Conservation (phyloP, 176 grass and related monocot species). For the Cocos nucifera region DNA sequence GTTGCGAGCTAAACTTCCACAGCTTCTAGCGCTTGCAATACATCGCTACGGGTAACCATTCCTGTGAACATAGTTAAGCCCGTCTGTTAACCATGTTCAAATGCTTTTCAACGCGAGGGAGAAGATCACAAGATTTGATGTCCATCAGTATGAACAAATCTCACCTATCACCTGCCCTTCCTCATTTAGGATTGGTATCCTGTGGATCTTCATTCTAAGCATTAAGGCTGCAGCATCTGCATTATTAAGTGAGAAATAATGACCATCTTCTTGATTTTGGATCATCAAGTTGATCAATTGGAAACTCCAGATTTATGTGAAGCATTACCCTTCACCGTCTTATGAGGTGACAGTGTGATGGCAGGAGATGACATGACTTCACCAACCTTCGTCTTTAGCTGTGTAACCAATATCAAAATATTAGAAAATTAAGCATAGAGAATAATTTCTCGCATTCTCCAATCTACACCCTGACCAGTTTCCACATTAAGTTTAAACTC, state of each 20-base stretch:
- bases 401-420: conserved; percentile 18
- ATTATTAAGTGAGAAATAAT: background rate
- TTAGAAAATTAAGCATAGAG: background rate
- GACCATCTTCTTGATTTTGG: too few species aligned
- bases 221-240: conserved; percentile 89
- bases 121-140: background rate
- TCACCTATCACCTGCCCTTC: conserved; percentile 64
- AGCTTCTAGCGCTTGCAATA: conserved; percentile 60
- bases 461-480: too few species aligned
- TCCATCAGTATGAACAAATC: background rate
- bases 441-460: too few species aligned
- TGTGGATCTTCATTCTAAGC: conserved; percentile 70
- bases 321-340: background rate
- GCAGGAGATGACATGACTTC: conserved; percentile 82
- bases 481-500: too few species aligned
- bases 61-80: conserved; percentile 32
- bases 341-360: conserved; percentile 62
- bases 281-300: too few species aligned
- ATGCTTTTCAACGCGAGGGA: too few species aligned
- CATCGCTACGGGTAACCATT: conserved; percentile 72
- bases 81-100: too few species aligned
- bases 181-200: conserved; percentile 44
- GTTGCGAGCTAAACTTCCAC: conserved; percentile 18
- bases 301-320: too few species aligned
- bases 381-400: conserved; percentile 47